phyloP scores from a whole-genome alignment of 495 filamentous ascomycete genomes.

The Penicillium coffeae region DNA sequence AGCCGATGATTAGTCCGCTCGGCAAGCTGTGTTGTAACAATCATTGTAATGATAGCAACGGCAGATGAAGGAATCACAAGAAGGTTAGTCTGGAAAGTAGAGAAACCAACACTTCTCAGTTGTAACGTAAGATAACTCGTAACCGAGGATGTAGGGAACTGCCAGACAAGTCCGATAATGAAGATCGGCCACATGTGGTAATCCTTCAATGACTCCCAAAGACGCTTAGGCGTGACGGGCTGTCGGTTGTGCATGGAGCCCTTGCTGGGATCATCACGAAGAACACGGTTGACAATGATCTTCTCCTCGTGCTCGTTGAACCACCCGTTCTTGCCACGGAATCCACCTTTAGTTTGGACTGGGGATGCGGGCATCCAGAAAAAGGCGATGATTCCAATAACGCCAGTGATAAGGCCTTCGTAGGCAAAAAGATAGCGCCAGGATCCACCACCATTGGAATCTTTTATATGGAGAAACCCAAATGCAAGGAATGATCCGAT shows the following conservation, averaged over 20 bases:
- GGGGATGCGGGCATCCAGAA: slow-evolving; percentile 62
- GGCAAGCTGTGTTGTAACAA: slow-evolving; percentile 46
- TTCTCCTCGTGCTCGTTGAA: slow-evolving; percentile 56
- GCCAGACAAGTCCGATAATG: slow-evolving; percentile 43
- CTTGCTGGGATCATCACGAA: slow-evolving; percentile 72
- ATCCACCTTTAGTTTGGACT: slow-evolving; percentile 60
- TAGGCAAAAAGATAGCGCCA: slow-evolving; percentile 20
- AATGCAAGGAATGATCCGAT: slow-evolving; percentile 47
- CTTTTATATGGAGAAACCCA: slow-evolving; percentile 42
- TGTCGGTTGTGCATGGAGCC: slow-evolving; percentile 60
- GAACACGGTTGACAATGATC: slow-evolving; percentile 70
- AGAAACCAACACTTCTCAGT: slow-evolving; percentile 7
- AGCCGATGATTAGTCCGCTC: slow-evolving; percentile 49
- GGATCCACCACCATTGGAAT: slow-evolving; percentile 35
- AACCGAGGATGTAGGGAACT: slow-evolving; percentile 5
- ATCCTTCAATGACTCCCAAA: slow-evolving; percentile 51
- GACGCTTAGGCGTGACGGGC: slow-evolving; percentile 40
- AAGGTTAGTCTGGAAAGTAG: slow-evolving; percentile 33
- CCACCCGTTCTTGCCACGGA: slow-evolving; percentile 67
- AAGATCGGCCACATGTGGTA: slow-evolving; percentile 56
- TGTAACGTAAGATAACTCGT: slow-evolving; percentile 9
- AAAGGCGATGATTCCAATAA: slow-evolving; percentile 57
- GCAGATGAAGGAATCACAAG: slow-evolving; percentile 58
- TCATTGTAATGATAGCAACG: slow-evolving; percentile 38
- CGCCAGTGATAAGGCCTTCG: slow-evolving; percentile 42